Evolutionary conservation across 352 stramenopile genomes (phyloP).

Genomic region (Peronospora farinosa): DNA sequence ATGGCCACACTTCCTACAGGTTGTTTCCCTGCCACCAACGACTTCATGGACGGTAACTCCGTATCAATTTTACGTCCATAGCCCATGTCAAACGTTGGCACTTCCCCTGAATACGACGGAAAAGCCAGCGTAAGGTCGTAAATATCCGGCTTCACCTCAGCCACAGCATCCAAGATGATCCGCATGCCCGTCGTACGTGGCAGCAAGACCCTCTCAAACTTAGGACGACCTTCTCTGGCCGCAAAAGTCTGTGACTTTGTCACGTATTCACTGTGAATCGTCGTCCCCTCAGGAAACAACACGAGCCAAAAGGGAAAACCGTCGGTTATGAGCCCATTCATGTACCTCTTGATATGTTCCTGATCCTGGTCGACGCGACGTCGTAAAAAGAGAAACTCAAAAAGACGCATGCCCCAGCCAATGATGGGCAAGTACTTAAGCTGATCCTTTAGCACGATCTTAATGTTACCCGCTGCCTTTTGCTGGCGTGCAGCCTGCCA

Average conservation of each 20-base stretch:
- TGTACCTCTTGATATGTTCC: conserved; percentile 70
- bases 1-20: conserved; percentile 41
- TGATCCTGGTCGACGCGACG: conserved; percentile 77
- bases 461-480: conserved; percentile 73
- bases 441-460: conserved; percentile 89
- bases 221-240: conserved; percentile 46
- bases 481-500: conserved; percentile 74
- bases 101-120: conserved; percentile 75
- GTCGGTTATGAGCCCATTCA: conserved; percentile 70
- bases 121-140: conserved; percentile 92
- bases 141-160: conserved; percentile 83
- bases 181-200: conserved; percentile 89
- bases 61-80: conserved; percentile 80
- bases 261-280: conserved; percentile 83
- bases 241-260: conserved; percentile 89
- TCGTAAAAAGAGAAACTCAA: conserved; percentile 87
- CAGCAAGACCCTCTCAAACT: conserved; percentile 88
- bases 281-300: conserved; percentile 89
- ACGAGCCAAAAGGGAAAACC: conserved; percentile 86
- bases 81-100: conserved; percentile 86
- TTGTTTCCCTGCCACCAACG: conserved; percentile 50
- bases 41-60: conserved; percentile 79
- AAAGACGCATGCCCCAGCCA: conserved; percentile 85
- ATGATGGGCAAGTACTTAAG: conserved; percentile 86
- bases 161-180: conserved; percentile 87